Base-by-base conservation (phyloP, 2,329 filamentous ascomycete genomes). In the Zymoseptoria tritici region DNA sequence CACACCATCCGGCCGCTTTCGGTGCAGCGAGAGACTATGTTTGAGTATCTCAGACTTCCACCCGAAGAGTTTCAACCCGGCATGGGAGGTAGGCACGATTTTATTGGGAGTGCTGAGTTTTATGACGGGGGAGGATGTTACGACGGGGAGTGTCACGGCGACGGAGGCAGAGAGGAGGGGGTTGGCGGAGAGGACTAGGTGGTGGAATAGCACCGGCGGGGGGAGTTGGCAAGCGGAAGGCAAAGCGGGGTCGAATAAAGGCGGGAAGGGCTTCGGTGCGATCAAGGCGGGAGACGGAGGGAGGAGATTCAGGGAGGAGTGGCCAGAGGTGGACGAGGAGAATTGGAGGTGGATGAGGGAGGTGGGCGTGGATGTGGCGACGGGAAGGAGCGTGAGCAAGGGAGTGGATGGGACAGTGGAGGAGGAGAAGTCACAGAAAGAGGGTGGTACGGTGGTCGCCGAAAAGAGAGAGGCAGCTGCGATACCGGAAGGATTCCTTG, bases 121-220 rank as follows among this genome's bases (percentile, higher is more conserved):
- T 77, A 99, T 99, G 94, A 97, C 93, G 2, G 91, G 90, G 66
- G 93, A 99, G 72, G 94, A 99, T 78, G 97, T 97, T 89, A 99
- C 94, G 0, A 97, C 94, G 0, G 94, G 94, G 2, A 92, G 88
- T 29, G 85, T 99, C 29, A 87, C 87, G 5, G 90, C 87, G 19
- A 88, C 85, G 0, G 84, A 90, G 55, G 79, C 83, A 3, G 92
- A 97, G 79, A 85, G 93, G 62, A 88, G 85, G 73, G 83, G 87
- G 68, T 85, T 91, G 55, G 91, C 94, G 0, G 81, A 83, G 22
- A 83, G 89, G 63, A 90, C 90, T 16, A 81, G 90, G 57, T 99
- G 94, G 94, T 97, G 92, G 92, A 99, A 99, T 77, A 90, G 87
- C 36, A 97, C 93, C 0, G 92, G 93, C 49, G 91, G 91, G 56